Percentiles rank a stretch among this genome's conserved stretches.
Evolutionary conservation across 305 asterid species (phyloP).

Genomic region (Solanum hybrid): DNA sequence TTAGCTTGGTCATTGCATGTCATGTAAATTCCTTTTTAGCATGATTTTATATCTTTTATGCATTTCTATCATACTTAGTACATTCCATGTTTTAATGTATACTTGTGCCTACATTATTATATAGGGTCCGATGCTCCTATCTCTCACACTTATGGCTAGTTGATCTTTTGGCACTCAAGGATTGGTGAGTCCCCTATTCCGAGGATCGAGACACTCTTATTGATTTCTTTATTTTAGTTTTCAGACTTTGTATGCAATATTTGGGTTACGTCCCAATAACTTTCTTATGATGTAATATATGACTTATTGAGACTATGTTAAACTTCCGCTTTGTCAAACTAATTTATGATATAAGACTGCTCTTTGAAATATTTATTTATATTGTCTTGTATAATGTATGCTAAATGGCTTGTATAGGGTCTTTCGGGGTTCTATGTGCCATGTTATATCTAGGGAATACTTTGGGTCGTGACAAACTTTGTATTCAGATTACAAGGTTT

Average conservation of each 20-base stretch:
- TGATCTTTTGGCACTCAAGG: not conserved
- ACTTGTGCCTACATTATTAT: not conserved
- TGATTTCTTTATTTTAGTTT: not conserved
- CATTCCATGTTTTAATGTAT: not conserved
- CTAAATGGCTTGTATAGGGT: not conserved
- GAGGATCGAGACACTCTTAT: not conserved
- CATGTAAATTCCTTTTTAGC: not conserved
- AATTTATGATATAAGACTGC: not conserved
- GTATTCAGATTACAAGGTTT: too few species aligned
- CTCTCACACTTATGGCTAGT: not conserved
- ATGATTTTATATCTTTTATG: not conserved
- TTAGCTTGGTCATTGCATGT: not conserved
- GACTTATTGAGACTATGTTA: not conserved
- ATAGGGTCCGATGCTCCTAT: not conserved
- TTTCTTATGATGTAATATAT: too few species aligned
- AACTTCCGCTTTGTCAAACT: not conserved
- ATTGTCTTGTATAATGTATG: not conserved
- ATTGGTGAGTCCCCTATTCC: not conserved
- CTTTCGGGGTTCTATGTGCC: not conserved
- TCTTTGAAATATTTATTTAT: not conserved
- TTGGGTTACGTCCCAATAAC: not conserved
- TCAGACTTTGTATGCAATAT: not conserved
- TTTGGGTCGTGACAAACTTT: not conserved
- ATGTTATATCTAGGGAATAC: not conserved
- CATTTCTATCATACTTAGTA: too few species aligned